Percentiles rank a stretch among this genome's conserved stretches.
Evolutionary conservation across 768 basidiomycete genomes (phyloP).

Genomic region (Suillus subluteus): DNA sequence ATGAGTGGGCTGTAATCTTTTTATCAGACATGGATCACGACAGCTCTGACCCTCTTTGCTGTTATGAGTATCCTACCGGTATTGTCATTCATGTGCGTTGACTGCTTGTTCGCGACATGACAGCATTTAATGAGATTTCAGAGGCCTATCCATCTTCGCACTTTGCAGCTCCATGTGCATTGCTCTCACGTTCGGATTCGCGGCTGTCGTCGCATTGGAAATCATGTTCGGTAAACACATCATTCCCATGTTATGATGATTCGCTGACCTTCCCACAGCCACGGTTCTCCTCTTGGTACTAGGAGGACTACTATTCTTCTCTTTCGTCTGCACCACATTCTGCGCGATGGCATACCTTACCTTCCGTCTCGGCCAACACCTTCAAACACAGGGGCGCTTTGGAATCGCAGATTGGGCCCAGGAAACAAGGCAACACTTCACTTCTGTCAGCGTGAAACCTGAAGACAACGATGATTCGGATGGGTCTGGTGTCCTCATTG

Average conservation of each 20-base stretch:
- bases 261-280: slow-evolving; percentile 29
- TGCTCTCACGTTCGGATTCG: slow-evolving; percentile 38
- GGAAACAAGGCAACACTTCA: slow-evolving; percentile 30
- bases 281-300: slow-evolving; percentile 37
- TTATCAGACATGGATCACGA: slow-evolving; percentile 41
- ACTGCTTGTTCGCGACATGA: slow-evolving; percentile 14
- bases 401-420: slow-evolving; percentile 34
- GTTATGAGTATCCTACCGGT: slow-evolving; percentile 39
- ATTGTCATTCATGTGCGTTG: slow-evolving; percentile 44
- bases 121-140: slow-evolving; percentile 11
- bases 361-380: slow-evolving; percentile 37
- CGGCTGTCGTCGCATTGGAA: slow-evolving; percentile 37
- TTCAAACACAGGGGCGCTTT: slow-evolving; percentile 38
- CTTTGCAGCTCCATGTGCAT: slow-evolving; percentile 40
- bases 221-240: slow-evolving; percentile 28
- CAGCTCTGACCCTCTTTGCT: slow-evolving; percentile 34
- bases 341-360: slow-evolving; percentile 35
- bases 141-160: slow-evolving; percentile 40
- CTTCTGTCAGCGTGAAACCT: slow-evolving; percentile 14
- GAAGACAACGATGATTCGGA: slow-evolving; percentile 31
- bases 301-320: slow-evolving; percentile 35
- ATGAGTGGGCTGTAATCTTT: slow-evolving; percentile 16
- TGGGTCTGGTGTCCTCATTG: slow-evolving; percentile 27
- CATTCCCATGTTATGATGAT: neutral
- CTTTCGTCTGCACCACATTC: slow-evolving; percentile 37